Evolutionary conservation across 768 basidiomycete genomes (phyloP).

Genomic region (Kwoniella bestiolae): DNA sequence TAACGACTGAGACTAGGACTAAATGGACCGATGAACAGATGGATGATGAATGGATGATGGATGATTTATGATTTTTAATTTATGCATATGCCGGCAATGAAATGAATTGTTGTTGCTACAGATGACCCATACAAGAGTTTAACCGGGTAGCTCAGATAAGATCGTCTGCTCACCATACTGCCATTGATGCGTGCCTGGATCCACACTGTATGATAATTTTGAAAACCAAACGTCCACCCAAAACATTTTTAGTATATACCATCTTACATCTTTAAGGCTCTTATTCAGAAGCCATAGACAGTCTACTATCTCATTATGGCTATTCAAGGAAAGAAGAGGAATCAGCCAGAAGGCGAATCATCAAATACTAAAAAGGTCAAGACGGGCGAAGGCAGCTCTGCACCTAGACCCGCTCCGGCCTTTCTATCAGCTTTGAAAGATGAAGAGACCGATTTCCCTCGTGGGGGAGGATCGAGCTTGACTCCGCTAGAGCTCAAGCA

Average conservation of each 20-base stretch:
- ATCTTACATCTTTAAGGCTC: too few species aligned
- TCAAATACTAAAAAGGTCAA: constrained; percentile 21
- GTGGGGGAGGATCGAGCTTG: constrained; percentile 87
- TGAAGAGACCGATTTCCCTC: constrained; percentile 88
- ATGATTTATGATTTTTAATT: too few species aligned
- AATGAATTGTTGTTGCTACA: too few species aligned
- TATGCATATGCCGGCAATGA: too few species aligned
- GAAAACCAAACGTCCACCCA: neutral
- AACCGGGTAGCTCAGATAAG: too few species aligned
- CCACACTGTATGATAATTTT: too few species aligned
- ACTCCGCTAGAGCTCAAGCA: constrained; percentile 88
- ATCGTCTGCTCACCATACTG: too few species aligned
- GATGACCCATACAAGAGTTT: too few species aligned
- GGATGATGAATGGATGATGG: too few species aligned
- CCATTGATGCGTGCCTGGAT: too few species aligned
- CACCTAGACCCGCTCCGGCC: constrained; percentile 45
- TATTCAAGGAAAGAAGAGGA: constrained; percentile 19
- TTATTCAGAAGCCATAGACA: neutral
- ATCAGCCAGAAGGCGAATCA: constrained; percentile 14
- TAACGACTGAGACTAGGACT: too few species aligned
- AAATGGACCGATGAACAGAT: too few species aligned
- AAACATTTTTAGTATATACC: neutral
- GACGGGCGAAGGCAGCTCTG: constrained; percentile 11
- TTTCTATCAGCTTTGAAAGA: constrained; percentile 54
- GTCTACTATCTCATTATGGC: constrained; percentile 10